These are phyloP conservation scores for Mucor circinelloides DNA, from an alignment of 371 early-diverging fungal species.

Conservation along the genomic window DNA sequence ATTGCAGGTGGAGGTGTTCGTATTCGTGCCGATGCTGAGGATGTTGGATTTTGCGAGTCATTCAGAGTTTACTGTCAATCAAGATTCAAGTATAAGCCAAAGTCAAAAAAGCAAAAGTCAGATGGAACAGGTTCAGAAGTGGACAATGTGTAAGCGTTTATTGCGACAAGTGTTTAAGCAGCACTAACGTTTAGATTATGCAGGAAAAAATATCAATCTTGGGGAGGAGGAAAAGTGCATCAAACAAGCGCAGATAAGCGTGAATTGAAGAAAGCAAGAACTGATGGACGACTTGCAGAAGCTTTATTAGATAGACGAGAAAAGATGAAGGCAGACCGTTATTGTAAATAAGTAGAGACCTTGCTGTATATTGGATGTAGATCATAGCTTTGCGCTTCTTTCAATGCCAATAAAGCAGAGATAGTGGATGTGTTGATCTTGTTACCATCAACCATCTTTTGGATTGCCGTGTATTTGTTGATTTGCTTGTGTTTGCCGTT, in stretches of 20 bases:
- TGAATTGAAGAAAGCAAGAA: constrained; percentile 65
- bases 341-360: constrained; percentile 68
- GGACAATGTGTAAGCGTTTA: constrained; percentile 43
- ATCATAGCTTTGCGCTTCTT: constrained; percentile 3
- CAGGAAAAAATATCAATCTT: constrained; percentile 29
- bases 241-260: constrained; percentile 49
- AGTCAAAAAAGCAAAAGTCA: constrained; percentile 36
- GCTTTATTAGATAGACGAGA: constrained; percentile 79
- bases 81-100: constrained; percentile 50
- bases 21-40: constrained; percentile 74
- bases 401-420: constrained; percentile 1
- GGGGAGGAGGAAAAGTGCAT: constrained; percentile 58
- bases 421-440: not conserved
- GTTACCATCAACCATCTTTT: not conserved
- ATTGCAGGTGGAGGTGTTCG: constrained; percentile 57
- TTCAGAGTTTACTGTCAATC: constrained; percentile 77
- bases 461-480: not conserved
- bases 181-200: not conserved
- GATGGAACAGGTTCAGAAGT: constrained; percentile 29
- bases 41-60: constrained; percentile 73
- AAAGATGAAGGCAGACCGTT: constrained; percentile 84
- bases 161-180: not conserved
- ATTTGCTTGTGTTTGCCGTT: not conserved
- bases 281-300: constrained; percentile 77
- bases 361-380: not conserved